Evolutionary conservation across 1,139 yeast species (phyloP).

Genomic region (Kurtzmaniella natalensis): DNA sequence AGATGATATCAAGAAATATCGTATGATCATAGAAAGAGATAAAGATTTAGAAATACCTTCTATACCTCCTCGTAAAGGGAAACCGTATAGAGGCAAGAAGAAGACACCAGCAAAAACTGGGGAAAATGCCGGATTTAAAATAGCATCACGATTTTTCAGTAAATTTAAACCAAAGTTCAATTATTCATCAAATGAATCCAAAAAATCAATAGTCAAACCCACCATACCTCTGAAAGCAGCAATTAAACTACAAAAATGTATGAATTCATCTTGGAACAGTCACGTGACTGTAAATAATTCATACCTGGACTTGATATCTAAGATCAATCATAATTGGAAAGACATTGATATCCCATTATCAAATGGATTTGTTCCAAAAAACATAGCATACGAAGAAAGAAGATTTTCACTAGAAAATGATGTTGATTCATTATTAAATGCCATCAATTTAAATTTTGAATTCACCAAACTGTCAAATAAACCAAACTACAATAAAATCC

Average conservation of each 20-base stretch:
- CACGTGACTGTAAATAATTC: conserved; percentile 13
- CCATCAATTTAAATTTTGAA: neutral
- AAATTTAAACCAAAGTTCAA: conserved; percentile 7
- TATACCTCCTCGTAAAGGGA: conserved; percentile 1
- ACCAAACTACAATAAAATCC: no score
- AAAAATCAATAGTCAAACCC: no score
- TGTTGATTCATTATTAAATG: neutral
- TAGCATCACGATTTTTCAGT: conserved; percentile 3
- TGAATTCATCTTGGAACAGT: conserved; percentile 16
- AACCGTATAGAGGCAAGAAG: neutral
- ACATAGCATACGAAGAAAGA: conserved; percentile 16
- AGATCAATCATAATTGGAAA: conserved; percentile 14
- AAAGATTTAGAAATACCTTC: conserved; percentile 7
- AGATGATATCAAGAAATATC: neutral
- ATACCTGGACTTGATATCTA: conserved; percentile 18
- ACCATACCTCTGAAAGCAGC: no score
- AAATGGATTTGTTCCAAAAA: conserved; percentile 22
- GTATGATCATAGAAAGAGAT: conserved; percentile 1
- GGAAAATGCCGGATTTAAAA: conserved; percentile 1
- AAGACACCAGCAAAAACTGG: neutral
- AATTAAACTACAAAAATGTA: no score
- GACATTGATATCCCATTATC: conserved; percentile 21
- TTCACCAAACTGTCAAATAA: no score
- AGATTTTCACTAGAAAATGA: conserved; percentile 16
- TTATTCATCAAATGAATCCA: conserved; percentile 1